Percentiles rank a stretch among this genome's conserved stretches.
Conservation (phyloP, 441 rosid species). For the Eruca vesicaria region DNA sequence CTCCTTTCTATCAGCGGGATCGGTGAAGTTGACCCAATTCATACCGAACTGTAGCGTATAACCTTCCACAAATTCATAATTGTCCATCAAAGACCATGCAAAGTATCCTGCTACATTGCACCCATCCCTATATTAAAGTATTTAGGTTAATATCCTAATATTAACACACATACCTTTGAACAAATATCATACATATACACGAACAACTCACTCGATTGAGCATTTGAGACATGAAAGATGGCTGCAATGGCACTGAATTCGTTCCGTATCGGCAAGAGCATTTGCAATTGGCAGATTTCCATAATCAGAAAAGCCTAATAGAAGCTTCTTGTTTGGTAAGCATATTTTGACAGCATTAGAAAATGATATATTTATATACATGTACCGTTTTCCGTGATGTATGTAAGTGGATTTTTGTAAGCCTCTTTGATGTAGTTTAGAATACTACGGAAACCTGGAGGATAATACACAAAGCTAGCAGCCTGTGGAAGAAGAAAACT, state of each 20-base stretch:
- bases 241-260: slow-evolving; percentile 12
- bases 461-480: not conserved
- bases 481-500: not conserved
- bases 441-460: not conserved
- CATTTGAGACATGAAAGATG: slow-evolving; percentile 22
- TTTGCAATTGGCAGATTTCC: not conserved
- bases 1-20: not conserved
- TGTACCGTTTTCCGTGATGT: not conserved
- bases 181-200: too few species aligned
- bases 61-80: not conserved
- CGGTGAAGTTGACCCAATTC: not conserved
- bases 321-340: too few species aligned
- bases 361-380: not conserved
- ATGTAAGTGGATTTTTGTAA: not conserved
- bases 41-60: not conserved
- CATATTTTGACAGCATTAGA: too few species aligned
- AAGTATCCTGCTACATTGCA: not conserved
- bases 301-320: not conserved
- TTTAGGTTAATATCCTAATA: too few species aligned
- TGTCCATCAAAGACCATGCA: not conserved
- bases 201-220: slow-evolving; percentile 12
- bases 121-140: not conserved
- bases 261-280: slow-evolving; percentile 5
- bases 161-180: too few species aligned
- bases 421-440: not conserved